Evolutionary conservation across 345 rosid species (phyloP), one percentile per base, ranked within the genome.

Genomic region (Salix suchowensis): DNA sequence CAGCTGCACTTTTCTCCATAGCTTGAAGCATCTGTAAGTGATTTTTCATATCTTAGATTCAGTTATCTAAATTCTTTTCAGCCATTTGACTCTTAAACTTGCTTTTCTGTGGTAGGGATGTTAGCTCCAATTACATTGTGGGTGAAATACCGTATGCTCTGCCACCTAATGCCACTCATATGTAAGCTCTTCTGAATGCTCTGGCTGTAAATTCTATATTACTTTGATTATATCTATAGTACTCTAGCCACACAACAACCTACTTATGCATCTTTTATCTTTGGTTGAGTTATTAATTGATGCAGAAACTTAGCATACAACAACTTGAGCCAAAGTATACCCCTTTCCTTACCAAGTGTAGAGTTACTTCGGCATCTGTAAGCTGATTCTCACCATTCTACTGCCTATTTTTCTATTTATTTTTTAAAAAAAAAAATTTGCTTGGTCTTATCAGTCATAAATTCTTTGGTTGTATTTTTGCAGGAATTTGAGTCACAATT

Each of bases 401-500:
- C 19, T 60, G 68, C 36, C 68, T 67, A 6, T 55, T 65, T 15
- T 15, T 61, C 71, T 58, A 0, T 10, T 3, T 0, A 2, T 0
- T 7, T 39, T 39, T 24, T 24, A 0, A 24, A 24, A 24, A 24
- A 24, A 24, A 24, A 24, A 24, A 0, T 24, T 55, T 46, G 42
- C 39, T 69, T 71, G 2, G 21, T 76, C 44, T 14, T 64, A 73
- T 74, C 44, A 23, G 66, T 75, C 65, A 32, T 40, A 21, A 72
- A 67, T 18, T 68, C 23, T n/a, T 26, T 70, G 11, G 3, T 30
- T 75, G 65, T 19, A 24, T 71, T 67, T 75, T 37, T 84, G 77
- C 85, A 96, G 99, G 88, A 96, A 96, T 81, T 81, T 96, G 79
- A 93, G 97, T 88, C 94, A 87, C 85, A 96, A 95, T 72, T 70